Base-by-base conservation (phyloP, 176 grass and related monocot genomes). In the Avena eriantha region DNA sequence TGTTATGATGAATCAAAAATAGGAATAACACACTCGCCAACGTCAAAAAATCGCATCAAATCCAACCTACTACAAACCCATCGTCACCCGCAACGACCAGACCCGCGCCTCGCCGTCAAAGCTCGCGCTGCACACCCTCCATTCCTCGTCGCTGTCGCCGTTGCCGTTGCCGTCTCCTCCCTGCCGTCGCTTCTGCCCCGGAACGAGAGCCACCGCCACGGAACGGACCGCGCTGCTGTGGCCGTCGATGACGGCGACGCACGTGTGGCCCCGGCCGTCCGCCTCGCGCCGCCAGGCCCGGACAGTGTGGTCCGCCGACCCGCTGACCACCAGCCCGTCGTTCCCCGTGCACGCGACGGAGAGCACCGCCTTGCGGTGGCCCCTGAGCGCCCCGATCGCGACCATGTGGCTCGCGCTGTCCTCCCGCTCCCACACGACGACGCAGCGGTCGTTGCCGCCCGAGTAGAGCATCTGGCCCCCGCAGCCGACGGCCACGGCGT, bases 381-480 rank as follows among this genome's bases (percentile, higher is more conserved):
- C 96, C 33, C 92, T 29, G 33, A 98, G 78, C 7, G 96, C 90
- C 1, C 93, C 96, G 61, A 93, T 41, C 6, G 86, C 88, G n/a
- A 56, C 50, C 90, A 95, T 86, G 80, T 95, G 92, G 41, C 80
- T 82, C 4, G 91, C 93, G 84, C 87, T 94, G 55, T 92, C 96
- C 87, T 98, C 96, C 50, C 92, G 85, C 90, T 98, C 96, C 96
- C 96, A 98, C 63, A 95, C 96, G 36, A 98, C 18, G 11, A 98
- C 79, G 68, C 81, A 90, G 4, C 92, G 88, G 82, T 98, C 96
- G 79, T 92, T 93, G 29, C 91, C 88, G n/a, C 86, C 96, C 0
- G 96, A 90, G 85, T 94, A 98, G 0, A 98, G 71, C 49, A 89
- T 50, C 26, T 88, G 76, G 0, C 90, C 92, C 0, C 77, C 92